phyloP scores from a whole-genome alignment of 305 asterid species.

The Stenogyne calaminthoides region DNA sequence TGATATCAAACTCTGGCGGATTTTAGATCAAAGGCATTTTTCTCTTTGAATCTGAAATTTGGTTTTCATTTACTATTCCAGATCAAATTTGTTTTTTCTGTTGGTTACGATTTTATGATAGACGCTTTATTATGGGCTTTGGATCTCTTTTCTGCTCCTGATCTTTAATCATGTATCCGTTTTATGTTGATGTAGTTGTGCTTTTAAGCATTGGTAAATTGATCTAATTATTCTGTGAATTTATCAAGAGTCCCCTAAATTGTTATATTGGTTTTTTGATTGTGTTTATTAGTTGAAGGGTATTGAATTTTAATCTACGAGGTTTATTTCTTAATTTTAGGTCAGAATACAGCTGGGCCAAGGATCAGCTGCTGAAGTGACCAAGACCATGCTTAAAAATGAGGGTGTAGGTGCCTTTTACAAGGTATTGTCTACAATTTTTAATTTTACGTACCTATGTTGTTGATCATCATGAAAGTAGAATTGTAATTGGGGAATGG shows the following conservation, averaged over 20 bases:
- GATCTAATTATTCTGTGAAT: slow-evolving; percentile 30
- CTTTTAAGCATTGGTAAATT: neutral
- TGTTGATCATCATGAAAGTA: slow-evolving; percentile 10
- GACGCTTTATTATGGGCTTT: neutral
- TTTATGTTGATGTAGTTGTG: neutral
- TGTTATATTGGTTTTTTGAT: neutral
- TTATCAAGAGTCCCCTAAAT: neutral
- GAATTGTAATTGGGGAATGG: neutral
- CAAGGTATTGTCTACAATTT: slow-evolving; percentile 44
- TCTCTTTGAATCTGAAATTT: neutral
- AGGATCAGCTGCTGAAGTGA: slow-evolving; percentile 79
- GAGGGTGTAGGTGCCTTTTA: slow-evolving; percentile 86
- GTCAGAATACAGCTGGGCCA: slow-evolving; percentile 97
- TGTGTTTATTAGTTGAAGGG: slow-evolving; percentile 4
- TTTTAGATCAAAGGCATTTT: slow-evolving; percentile 20
- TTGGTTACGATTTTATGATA: neutral
- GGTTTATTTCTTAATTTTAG: slow-evolving; percentile 39
- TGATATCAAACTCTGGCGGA: slow-evolving; percentile 1
- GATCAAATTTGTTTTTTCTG: neutral
- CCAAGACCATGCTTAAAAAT: slow-evolving; percentile 80
- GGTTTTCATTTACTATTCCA: slow-evolving; percentile 2
- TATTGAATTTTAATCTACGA: slow-evolving; percentile 8
- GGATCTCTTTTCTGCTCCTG: slow-evolving; percentile 20
- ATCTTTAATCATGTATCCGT: slow-evolving; percentile 2
- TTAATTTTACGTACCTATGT: neutral